phyloP scores from a whole-genome alignment of 2,329 filamentous ascomycete species.

The Aspergillus quadrilineatus region DNA sequence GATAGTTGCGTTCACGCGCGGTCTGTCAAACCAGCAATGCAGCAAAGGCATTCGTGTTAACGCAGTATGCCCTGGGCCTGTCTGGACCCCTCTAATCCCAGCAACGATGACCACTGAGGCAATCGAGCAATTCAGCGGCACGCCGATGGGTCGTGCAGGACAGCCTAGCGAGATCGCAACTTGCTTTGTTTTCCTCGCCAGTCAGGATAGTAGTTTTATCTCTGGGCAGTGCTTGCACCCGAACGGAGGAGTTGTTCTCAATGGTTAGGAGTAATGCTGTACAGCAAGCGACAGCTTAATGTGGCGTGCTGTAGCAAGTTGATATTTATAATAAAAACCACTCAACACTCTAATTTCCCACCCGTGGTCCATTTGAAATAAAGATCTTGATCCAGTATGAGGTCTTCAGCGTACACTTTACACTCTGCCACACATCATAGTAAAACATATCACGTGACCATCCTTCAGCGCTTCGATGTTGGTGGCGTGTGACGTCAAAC shows the following conservation, averaged over 20 bases:
- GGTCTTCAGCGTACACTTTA: background rate
- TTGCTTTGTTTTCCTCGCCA: slow-evolving; percentile 78
- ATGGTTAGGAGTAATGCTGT: slow-evolving; percentile 34
- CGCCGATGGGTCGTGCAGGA: slow-evolving; percentile 72
- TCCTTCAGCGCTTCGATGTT: background rate
- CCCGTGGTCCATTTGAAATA: background rate
- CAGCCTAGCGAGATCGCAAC: slow-evolving; percentile 81
- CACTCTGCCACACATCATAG: background rate
- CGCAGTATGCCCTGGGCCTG: slow-evolving; percentile 72
- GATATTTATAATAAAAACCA: background rate
- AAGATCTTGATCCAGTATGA: background rate
- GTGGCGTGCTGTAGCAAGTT: background rate
- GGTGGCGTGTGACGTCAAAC: background rate
- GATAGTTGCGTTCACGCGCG: slow-evolving; percentile 76
- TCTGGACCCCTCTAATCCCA: slow-evolving; percentile 75
- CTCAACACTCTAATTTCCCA: too few relatives aligned
- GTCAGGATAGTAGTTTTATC: slow-evolving; percentile 69
- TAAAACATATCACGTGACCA: background rate
- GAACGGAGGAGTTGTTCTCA: slow-evolving; percentile 60
- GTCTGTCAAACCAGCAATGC: slow-evolving; percentile 72
- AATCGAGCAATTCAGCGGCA: slow-evolving; percentile 67
- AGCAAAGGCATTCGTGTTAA: slow-evolving; percentile 73
- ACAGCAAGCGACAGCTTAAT: background rate
- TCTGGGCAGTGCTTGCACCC: slow-evolving; percentile 70
- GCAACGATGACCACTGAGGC: slow-evolving; percentile 69